Conservation (phyloP, 2,329 filamentous ascomycete genomes). For the Pseudogymnoascus sp. region DNA sequence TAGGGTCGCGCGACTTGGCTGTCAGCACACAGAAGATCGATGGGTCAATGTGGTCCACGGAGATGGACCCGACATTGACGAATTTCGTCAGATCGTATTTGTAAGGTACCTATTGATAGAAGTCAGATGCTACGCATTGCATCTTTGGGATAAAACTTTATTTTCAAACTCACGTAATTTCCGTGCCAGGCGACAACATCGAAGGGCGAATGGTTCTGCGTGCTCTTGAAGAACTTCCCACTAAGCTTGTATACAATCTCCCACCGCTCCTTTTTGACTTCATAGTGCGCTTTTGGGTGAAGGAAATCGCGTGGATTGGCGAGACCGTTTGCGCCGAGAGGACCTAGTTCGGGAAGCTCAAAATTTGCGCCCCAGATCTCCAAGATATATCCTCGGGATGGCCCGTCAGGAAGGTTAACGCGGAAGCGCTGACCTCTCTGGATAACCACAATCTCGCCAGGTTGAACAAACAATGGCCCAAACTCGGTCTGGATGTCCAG, state of each 20-base stretch:
- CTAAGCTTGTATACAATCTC: constrained; percentile 57
- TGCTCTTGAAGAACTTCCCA: constrained; percentile 53
- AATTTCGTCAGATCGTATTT: constrained; percentile 50
- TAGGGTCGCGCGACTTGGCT: constrained; percentile 43
- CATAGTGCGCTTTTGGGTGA: constrained; percentile 46
- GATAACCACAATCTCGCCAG: constrained; percentile 57
- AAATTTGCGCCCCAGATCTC: constrained; percentile 58
- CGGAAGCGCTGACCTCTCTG: constrained; percentile 55
- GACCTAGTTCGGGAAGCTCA: constrained; percentile 55
- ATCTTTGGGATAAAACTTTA: constrained; percentile 46
- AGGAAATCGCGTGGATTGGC: constrained; percentile 59
- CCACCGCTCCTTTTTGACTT: constrained; percentile 35
- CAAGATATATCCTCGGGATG: constrained; percentile 53
- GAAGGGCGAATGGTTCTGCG: constrained; percentile 64
- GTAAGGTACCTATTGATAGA: constrained; percentile 33
- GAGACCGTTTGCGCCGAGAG: constrained; percentile 54
- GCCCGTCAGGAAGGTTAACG: constrained; percentile 47
- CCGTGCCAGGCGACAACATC: constrained; percentile 73
- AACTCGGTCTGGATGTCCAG: constrained; percentile 59
- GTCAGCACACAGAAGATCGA: constrained; percentile 59
- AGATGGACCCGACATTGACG: constrained; percentile 50
- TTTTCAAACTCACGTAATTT: constrained; percentile 21
- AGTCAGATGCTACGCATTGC: constrained; percentile 40
- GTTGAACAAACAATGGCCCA: constrained; percentile 48
- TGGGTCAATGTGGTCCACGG: constrained; percentile 58